Conservation (phyloP, 1,284 basidiomycete species). For the Boletus mariae region DNA sequence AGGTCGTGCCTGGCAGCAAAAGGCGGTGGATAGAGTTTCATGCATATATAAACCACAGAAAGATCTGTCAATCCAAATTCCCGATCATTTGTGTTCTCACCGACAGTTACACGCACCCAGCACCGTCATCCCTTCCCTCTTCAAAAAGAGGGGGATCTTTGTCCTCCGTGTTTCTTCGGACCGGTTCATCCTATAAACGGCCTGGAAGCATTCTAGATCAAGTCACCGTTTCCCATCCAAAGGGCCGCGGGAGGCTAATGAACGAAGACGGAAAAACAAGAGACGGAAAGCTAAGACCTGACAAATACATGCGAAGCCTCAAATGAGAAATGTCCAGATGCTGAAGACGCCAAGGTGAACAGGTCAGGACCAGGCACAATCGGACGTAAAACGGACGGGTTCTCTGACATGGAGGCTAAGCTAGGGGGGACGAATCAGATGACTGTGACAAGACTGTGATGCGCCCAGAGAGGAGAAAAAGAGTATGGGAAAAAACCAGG, state of each 20-base stretch:
- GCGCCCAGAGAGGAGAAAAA: conserved; percentile 9
- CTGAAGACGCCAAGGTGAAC: neutral
- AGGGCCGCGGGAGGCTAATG: conserved; percentile 18
- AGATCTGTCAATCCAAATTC: neutral
- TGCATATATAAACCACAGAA: neutral
- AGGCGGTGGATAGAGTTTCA: neutral
- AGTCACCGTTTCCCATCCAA: conserved; percentile 18
- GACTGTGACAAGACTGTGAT: conserved; percentile 20
- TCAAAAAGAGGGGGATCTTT: conserved; percentile 1
- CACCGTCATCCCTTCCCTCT: conserved; percentile 13
- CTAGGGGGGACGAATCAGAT: conserved; percentile 11
- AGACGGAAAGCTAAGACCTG: neutral
- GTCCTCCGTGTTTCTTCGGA: conserved; percentile 6
- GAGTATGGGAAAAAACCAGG: neutral
- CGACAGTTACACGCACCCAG: conserved; percentile 5
- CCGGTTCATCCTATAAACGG: conserved; percentile 7
- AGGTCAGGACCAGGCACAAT: conserved; percentile 15
- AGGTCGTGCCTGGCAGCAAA: neutral
- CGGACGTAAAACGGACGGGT: conserved; percentile 1
- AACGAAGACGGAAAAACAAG: neutral
- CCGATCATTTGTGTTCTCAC: conserved; percentile 11
- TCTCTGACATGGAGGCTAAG: conserved; percentile 15
- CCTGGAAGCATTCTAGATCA: neutral
- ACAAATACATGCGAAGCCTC: neutral
- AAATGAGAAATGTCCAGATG: neutral